A percentile compares a stretch with the other conserved stretches of the same genome.
Conservation (phyloP, 2,329 filamentous ascomycete genomes). For the Pezicula radicicola region DNA sequence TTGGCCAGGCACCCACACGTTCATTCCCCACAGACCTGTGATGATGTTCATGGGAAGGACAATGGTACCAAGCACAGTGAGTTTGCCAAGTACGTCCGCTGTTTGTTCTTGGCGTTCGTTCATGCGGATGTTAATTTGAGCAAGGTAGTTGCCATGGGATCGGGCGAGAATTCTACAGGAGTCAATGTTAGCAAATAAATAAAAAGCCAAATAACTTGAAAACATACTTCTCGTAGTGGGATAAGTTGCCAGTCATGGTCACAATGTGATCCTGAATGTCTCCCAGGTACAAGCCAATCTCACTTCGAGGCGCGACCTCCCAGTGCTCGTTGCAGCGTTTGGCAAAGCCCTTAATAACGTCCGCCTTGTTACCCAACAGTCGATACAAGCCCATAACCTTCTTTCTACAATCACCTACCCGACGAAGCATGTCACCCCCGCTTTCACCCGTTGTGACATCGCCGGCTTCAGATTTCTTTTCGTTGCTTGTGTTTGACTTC, state of each 20-base stretch:
- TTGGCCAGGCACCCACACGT: slow-evolving; percentile 93
- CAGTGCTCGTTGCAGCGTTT: slow-evolving; percentile 98
- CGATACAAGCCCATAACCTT: slow-evolving; percentile 96
- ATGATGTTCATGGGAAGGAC: slow-evolving; percentile 99
- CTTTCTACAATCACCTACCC: slow-evolving; percentile 92
- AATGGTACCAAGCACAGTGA: slow-evolving; percentile 95
- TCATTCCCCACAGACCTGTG: slow-evolving; percentile 98
- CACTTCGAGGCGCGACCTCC: slow-evolving; percentile 90
- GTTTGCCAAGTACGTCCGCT: slow-evolving; percentile 87
- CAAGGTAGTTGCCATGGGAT: slow-evolving; percentile 96
- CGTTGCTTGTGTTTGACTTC: slow-evolving; percentile 35
- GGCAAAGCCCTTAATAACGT: slow-evolving; percentile 98
- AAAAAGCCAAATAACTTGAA: not conserved
- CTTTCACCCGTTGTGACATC: slow-evolving; percentile 36
- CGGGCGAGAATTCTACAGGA: slow-evolving; percentile 73
- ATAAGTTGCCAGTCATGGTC: slow-evolving; percentile 95
- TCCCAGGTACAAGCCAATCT: slow-evolving; percentile 95
- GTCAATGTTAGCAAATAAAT: slow-evolving; percentile 7
- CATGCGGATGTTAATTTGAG: slow-evolving; percentile 98
- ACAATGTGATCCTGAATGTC: slow-evolving; percentile 99
- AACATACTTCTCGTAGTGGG: slow-evolving; percentile 90
- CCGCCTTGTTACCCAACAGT: slow-evolving; percentile 91
- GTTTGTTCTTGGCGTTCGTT: slow-evolving; percentile 97
- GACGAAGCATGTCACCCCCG: slow-evolving; percentile 80
- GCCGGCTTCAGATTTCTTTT: slow-evolving; percentile 44